Conservation (phyloP, 192 early-diverging fungal genomes). For the Globomyces pollinis-pini region DNA sequence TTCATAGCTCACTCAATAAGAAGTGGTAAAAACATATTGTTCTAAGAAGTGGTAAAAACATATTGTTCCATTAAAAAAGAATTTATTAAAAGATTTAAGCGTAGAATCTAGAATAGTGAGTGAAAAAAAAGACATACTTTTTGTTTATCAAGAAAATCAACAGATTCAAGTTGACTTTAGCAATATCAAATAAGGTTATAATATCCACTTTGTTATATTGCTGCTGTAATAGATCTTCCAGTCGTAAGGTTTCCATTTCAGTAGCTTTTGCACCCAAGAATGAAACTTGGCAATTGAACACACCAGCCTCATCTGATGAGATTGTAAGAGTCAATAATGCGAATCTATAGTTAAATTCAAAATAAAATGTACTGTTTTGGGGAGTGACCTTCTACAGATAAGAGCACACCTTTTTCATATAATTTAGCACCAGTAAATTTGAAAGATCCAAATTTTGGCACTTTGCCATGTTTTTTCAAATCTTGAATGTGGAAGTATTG, state of each 20-base stretch:
- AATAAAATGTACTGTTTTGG: conserved; percentile 72
- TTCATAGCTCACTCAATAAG: too few species aligned
- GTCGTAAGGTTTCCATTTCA: conserved; percentile 68
- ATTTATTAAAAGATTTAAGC: too few species aligned
- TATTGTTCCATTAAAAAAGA: too few species aligned
- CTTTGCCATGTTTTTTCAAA: conserved; percentile 71
- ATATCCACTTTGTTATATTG: conserved; percentile 90
- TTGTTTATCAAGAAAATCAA: conserved; percentile 96
- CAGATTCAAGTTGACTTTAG: conserved; percentile 94
- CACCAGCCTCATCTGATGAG: conserved; percentile 83
- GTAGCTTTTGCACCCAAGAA: conserved; percentile 54
- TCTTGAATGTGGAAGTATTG: conserved; percentile 93
- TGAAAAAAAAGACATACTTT: too few species aligned
- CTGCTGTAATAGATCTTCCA: conserved; percentile 89
- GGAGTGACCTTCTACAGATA: conserved; percentile 73
- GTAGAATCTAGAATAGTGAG: too few species aligned
- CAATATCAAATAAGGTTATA: conserved; percentile 86
- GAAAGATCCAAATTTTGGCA: conserved; percentile 95
- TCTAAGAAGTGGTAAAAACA: too few species aligned
- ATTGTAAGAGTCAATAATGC: conserved; percentile 83
- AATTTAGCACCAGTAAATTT: conserved; percentile 95
- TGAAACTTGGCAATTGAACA: conserved; percentile 82
- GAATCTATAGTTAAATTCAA: conserved; percentile 50
- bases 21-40: too few species aligned
- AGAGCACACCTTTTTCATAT: conserved; percentile 85